A percentile compares a stretch with the other conserved stretches of the same genome.
phyloP scores from a whole-genome alignment of 2,329 filamentous ascomycete genomes.

The Ilyonectria destructans region DNA sequence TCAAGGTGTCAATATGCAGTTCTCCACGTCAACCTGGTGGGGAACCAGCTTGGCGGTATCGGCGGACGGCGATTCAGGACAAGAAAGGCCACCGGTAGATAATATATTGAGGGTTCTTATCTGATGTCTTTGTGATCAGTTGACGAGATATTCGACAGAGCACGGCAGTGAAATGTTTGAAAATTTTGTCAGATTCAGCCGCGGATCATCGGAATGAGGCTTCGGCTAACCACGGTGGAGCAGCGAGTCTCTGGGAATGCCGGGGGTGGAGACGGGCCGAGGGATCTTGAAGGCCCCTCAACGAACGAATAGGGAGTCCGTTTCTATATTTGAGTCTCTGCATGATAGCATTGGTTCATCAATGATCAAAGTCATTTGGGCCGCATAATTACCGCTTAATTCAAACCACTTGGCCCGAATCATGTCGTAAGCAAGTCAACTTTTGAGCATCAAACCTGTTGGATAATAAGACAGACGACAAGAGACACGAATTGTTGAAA shows the following conservation, averaged over 20 bases:
- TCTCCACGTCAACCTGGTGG: neutral
- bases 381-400: neutral
- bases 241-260: neutral
- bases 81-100: neutral
- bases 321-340: neutral
- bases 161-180: too few relatives aligned
- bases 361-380: neutral
- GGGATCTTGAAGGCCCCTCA: neutral
- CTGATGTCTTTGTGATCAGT: neutral
- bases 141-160: neutral
- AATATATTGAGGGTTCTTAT: neutral
- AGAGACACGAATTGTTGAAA: slow-evolving; percentile 9
- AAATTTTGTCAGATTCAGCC: neutral
- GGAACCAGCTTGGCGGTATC: neutral
- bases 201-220: neutral
- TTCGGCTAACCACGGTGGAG: slow-evolving; percentile 22
- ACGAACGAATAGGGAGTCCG: neutral
- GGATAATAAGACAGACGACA: neutral
- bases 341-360: neutral
- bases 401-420: neutral
- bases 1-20: neutral
- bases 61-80: neutral
- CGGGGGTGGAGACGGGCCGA: slow-evolving; percentile 17
- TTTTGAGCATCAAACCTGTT: neutral
- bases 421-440: too few relatives aligned